Base-by-base conservation (phyloP, 495 filamentous ascomycete species). In the Hyaloscypha finlandica region DNA sequence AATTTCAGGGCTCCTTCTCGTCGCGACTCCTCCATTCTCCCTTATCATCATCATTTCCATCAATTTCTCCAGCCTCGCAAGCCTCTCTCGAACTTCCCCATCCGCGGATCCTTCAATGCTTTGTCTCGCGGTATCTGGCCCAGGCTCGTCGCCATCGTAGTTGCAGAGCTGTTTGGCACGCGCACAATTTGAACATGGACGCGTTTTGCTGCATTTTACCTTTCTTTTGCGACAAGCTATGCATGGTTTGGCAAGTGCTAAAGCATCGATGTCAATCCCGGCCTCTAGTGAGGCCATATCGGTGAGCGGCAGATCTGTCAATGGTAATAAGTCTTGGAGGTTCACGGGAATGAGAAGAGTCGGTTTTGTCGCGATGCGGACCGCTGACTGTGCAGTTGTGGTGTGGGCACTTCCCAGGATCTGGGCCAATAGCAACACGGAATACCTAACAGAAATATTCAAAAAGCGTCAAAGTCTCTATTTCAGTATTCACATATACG, bases 111-210 rank as follows among this genome's bases (percentile, higher is more conserved):
- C 51, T 33, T 64, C 55, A 33, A 29, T n/a, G 35, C n/a, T 32
- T 9, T 64, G 32, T 12, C 37, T 63, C n/a, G 20, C 11, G 29
- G 9, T 16, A 12, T 19, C 39, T 8, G 33, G 32, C 16, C 25
- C 35, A 3, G n/a, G 29, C 48, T 68, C 54, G 16, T 11, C 11
- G 16, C 60, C 45, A 20, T 69, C 67, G 22, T 69, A 69, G 14
- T 22, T 54, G 45, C 67, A 69, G 11, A 65, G 37, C 39, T 69
- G 67, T 54, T 69, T 69, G 9, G 65, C 61, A 45, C 70, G 65
- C 20, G 57, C 65, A 59, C 75, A 77, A 64, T 77, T 76, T 2
- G 67, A 65, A 65, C 75, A 77, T 16, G 75, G 75, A 37, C 72
- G 63, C 14, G 65, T 63, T 63, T 74, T 75, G 56, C 73, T 68